Evolutionary conservation across 1,284 basidiomycete genomes (phyloP), one percentile per base, ranked within the genome.

Genomic region (Amylostereum chailletii): DNA sequence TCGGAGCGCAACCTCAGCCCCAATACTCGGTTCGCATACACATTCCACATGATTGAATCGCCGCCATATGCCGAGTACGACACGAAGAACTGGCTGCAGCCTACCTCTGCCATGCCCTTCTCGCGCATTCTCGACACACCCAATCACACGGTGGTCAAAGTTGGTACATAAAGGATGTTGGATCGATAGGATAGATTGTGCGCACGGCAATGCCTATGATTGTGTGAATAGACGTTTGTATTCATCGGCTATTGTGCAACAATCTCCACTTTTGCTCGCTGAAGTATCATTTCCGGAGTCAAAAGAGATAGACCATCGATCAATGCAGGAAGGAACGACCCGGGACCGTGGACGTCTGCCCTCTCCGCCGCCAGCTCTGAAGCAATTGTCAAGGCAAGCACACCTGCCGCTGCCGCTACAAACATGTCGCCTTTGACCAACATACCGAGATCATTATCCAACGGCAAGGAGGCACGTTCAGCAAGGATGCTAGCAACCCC

Each of bases 41-140:
- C 93, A 1, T 96, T 96, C 68, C 94, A 96, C 61, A 94, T 89
- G 86, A 82, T 90, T 42, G 88, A 90, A 48, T 78, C 80, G 0
- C 68, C 78, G 5, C 78, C 81, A 1, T 63, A 78, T 56, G 84
- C 81, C 1, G 59, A 61, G 44, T 90, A 89, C 54, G 87, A 90
- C 52, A 74, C 77, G 56, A 86, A 85, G 74, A 91, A 92, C 62
- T 93, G 90, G 91, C 71, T 95, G 51, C 92, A 96, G 62, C 91
- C 93, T 0, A 91, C 90, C 1, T 57, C 69, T 7, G 76, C 71
- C 27, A 85, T 88, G 81, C 90, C 90, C 0, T 95, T 95, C 67
- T 77, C 85, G 11, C 76, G 71, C 57, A 69, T 93, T n/a, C 69
- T 91, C 29, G 68, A 71, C 34, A 47, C 54, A 5, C 67, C 65